Evolutionary conservation across 169 alveolate species (phyloP).

Genomic region (Plasmodium cynomolgi): DNA sequence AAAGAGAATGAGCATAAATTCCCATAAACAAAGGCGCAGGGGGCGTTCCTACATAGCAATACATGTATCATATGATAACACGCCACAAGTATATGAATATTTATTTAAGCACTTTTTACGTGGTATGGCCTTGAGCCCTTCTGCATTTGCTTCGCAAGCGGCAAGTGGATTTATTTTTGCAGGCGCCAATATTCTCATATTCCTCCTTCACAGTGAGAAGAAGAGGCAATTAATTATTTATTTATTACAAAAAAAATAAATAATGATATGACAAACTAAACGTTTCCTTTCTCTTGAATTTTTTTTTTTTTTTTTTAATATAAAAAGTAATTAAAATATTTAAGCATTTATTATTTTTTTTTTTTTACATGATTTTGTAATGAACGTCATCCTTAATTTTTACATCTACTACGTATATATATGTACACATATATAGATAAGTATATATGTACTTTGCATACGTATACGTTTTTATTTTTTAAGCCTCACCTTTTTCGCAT

Average conservation of each 20-base stretch:
- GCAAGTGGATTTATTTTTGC: background rate
- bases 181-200: background rate
- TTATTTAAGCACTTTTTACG: background rate
- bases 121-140: background rate
- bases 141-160: background rate
- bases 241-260: background rate
- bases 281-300: background rate
- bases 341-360: background rate
- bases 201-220: background rate
- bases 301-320: background rate
- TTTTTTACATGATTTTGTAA: background rate
- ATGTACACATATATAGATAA: background rate
- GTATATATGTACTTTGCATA: background rate
- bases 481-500: background rate
- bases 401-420: background rate
- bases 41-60: background rate
- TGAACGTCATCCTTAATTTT: background rate
- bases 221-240: background rate
- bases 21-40: background rate
- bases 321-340: background rate
- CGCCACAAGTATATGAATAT: background rate
- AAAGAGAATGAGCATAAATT: background rate
- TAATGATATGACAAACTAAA: background rate
- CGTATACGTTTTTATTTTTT: background rate
- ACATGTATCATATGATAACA: background rate